Conservation (phyloP, 106 monocot species). For the Dendrobium nobile region DNA sequence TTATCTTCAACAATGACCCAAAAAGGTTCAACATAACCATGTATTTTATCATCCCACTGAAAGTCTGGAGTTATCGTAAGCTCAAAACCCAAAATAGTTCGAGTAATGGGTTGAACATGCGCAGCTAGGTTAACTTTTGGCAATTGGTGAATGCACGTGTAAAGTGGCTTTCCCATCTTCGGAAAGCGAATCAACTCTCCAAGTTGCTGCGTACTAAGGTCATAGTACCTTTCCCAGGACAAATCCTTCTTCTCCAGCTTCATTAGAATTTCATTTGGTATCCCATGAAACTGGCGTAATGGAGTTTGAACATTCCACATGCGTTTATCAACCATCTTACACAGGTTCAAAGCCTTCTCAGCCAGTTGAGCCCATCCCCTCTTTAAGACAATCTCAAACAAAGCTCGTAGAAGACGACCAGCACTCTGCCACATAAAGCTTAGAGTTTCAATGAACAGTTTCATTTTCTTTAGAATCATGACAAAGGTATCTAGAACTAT, state of each 20-base stretch:
- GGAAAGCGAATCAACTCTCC: constrained; percentile 90
- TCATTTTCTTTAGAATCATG: background rate
- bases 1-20: constrained; percentile 99
- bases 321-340: constrained; percentile 97
- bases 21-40: constrained; percentile 98
- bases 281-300: constrained; percentile 77
- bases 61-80: constrained; percentile 96
- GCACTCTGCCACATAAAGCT: constrained; percentile 58
- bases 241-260: constrained; percentile 95
- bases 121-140: constrained; percentile 90
- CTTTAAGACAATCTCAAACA: constrained; percentile 96
- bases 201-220: constrained; percentile 28
- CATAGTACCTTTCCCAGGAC: constrained; percentile 95
- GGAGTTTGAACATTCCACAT: constrained; percentile 99
- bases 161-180: constrained; percentile 41
- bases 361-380: constrained; percentile 95
- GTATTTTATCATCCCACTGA: constrained; percentile 87
- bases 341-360: constrained; percentile 85
- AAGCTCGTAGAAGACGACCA: constrained; percentile 84
- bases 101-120: constrained; percentile 95
- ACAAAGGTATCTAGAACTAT: background rate
- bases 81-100: constrained; percentile 82
- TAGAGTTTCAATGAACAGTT: background rate
- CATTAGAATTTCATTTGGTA: constrained; percentile 96
- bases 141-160: constrained; percentile 79